Conservation (phyloP, 257 asterid species). For the Lithospermum erythrorhizon region DNA sequence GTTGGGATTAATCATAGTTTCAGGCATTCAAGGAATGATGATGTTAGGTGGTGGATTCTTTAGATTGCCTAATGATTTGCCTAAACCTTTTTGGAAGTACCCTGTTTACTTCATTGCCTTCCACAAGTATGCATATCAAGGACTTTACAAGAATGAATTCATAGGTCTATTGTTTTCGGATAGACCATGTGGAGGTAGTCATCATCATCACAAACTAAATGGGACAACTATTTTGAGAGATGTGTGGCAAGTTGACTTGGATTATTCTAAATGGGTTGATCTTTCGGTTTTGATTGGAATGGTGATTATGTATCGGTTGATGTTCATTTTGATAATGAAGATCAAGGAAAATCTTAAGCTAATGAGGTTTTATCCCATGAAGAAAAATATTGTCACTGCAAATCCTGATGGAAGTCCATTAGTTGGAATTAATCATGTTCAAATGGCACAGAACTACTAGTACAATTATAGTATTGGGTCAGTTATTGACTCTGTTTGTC, state of each 20-base stretch:
- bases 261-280: conserved; percentile 52
- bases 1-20: conserved; percentile 22
- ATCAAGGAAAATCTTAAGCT: conserved; percentile 24
- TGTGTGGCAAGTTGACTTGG: conserved; percentile 46
- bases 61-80: conserved; percentile 19
- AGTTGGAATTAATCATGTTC: neutral
- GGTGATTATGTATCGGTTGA: conserved; percentile 30
- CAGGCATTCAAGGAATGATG: conserved; percentile 28
- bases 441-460: neutral
- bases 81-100: conserved; percentile 18
- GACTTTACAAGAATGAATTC: conserved; percentile 29
- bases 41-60: conserved; percentile 27
- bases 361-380: neutral
- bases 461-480: too few relatives aligned
- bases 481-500: too few relatives aligned
- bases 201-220: conserved; percentile 11
- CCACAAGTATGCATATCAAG: conserved; percentile 28
- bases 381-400: neutral
- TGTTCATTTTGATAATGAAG: conserved; percentile 32
- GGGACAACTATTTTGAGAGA: conserved; percentile 38
- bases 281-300: conserved; percentile 36
- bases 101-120: conserved; percentile 23
- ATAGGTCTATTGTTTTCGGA: conserved; percentile 8
- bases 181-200: conserved; percentile 9
- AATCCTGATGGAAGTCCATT: neutral